These are phyloP conservation scores for Trichosporon ovoides DNA, from an alignment of 1,284 basidiomycete species.

Conservation along the genomic window DNA sequence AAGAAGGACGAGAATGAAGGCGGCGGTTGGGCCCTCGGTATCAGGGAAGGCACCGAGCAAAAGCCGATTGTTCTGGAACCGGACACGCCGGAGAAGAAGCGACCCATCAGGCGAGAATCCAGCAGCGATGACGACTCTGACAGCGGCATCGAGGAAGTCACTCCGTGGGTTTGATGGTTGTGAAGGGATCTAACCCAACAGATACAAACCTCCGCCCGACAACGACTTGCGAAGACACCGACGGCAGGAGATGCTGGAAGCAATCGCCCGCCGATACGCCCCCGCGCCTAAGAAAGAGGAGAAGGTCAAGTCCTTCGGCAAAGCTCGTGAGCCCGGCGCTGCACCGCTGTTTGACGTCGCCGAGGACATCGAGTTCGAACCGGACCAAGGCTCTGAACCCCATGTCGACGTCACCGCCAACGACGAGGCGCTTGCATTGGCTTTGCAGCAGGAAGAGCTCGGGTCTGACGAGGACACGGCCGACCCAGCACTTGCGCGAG, in stretches of 20 bases:
- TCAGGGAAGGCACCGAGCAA: constrained; percentile 66
- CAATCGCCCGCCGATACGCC: constrained; percentile 58
- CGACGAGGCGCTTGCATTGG: constrained; percentile 43
- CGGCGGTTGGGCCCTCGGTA: constrained; percentile 90
- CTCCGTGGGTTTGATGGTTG: constrained; percentile 1
- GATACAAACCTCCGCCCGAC: constrained; percentile 50
- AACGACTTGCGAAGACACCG: constrained; percentile 65
- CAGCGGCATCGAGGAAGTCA: constrained; percentile 21
- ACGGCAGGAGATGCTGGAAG: constrained; percentile 61
- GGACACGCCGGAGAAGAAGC: constrained; percentile 24
- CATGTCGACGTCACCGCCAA: constrained; percentile 28
- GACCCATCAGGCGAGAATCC: constrained; percentile 4
- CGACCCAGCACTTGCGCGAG: constrained; percentile 35
- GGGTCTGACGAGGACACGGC: constrained; percentile 42
- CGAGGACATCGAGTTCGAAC: constrained; percentile 45
- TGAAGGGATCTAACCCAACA: not conserved
- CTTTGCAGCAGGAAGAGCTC: constrained; percentile 45
- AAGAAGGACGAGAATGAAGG: constrained; percentile 73
- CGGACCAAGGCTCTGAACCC: not conserved
- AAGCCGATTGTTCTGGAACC: constrained; percentile 74
- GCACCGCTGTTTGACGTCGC: constrained; percentile 58
- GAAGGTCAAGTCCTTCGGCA: constrained; percentile 36
- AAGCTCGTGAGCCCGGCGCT: constrained; percentile 26
- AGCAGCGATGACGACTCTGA: constrained; percentile 30
- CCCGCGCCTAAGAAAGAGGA: constrained; percentile 44